Conservation (phyloP, 352 stramenopile genomes). For the Peronospora farinosa region DNA sequence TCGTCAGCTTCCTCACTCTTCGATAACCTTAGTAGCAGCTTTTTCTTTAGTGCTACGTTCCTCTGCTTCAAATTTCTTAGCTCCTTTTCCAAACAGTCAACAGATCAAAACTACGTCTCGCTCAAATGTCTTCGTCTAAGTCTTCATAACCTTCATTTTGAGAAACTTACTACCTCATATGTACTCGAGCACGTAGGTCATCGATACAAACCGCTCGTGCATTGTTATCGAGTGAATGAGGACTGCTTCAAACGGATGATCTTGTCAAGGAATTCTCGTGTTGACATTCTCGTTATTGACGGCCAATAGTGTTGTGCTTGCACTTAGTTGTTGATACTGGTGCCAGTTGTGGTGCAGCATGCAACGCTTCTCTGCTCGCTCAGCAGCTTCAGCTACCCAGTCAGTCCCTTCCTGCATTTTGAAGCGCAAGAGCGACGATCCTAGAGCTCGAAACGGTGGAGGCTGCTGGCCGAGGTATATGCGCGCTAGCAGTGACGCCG, state of each 20-base stretch:
- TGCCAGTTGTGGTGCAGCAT: constrained; percentile 31
- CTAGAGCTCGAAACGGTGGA: constrained; percentile 11
- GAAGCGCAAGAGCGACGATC: constrained; percentile 18
- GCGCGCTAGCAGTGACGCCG: constrained; percentile 28
- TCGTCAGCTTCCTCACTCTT: too few species aligned
- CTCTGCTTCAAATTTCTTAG: too few species aligned
- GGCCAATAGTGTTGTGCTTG: background rate
- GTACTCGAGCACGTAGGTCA: background rate
- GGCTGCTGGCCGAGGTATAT: constrained; percentile 26
- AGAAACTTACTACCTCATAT: background rate
- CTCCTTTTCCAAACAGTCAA: too few species aligned
- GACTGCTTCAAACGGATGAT: background rate
- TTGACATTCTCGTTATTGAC: constrained; percentile 5
- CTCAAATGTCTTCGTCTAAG: too few species aligned
- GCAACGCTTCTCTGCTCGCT: constrained; percentile 23
- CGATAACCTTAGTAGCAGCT: too few species aligned
- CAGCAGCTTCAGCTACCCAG: constrained; percentile 9
- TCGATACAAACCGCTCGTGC: background rate
- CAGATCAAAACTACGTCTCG: too few species aligned
- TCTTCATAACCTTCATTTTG: too few species aligned
- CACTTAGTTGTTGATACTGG: constrained; percentile 25
- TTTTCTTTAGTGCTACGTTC: too few species aligned
- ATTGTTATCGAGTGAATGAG: background rate
- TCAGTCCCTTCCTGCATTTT: constrained; percentile 17
- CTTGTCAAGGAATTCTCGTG: constrained; percentile 7